These are phyloP conservation scores for Comarum palustre DNA, from an alignment of 306 rosid species.

Conservation along the genomic window DNA sequence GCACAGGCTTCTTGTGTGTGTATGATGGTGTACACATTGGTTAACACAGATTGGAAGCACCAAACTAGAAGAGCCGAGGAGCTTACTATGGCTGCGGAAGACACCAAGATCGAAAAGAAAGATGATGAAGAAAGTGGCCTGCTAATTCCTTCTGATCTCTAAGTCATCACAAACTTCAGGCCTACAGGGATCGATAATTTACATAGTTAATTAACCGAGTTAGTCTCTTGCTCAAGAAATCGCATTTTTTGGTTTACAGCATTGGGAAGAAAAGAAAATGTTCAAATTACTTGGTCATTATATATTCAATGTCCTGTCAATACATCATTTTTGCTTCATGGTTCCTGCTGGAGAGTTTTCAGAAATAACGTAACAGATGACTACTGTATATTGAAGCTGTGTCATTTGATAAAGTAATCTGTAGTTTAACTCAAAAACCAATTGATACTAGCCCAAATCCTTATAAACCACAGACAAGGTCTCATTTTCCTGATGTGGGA, in stretches of 20 bases:
- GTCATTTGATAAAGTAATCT: too few relatives aligned
- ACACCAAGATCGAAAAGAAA: slow-evolving; percentile 5
- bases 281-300: not conserved
- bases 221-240: slow-evolving; percentile 17
- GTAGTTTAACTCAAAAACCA: too few relatives aligned
- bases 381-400: not conserved
- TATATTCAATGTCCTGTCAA: slow-evolving; percentile 10
- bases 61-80: slow-evolving; percentile 61
- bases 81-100: slow-evolving; percentile 29
- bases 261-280: slow-evolving; percentile 10
- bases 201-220: slow-evolving; percentile 18
- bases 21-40: slow-evolving; percentile 59
- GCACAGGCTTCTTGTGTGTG: slow-evolving; percentile 68
- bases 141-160: slow-evolving; percentile 35
- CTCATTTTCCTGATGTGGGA: too few relatives aligned
- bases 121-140: slow-evolving; percentile 53
- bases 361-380: not conserved
- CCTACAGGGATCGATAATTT: not conserved
- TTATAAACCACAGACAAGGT: too few relatives aligned
- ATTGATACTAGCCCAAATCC: too few relatives aligned
- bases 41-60: slow-evolving; percentile 73
- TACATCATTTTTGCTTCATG: not conserved
- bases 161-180: slow-evolving; percentile 14
- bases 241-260: slow-evolving; percentile 6
- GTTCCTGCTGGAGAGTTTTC: not conserved